Percentiles rank a stretch among this genome's conserved stretches.
Conservation (phyloP, 202 grass and related monocot species). For the Dendrocalamus latiflorus region DNA sequence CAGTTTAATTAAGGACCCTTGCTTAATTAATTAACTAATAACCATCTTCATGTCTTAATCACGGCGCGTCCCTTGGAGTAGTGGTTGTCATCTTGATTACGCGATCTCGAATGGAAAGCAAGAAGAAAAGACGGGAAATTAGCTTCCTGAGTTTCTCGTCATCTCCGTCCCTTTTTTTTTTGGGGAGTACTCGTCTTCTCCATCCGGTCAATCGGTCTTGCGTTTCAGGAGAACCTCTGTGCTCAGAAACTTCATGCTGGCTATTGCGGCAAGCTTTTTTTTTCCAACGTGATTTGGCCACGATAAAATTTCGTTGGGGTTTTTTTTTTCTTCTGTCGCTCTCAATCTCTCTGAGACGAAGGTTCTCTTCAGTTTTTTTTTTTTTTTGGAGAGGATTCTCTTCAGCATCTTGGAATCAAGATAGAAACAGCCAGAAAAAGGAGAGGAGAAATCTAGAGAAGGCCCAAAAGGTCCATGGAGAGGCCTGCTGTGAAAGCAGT, state of each 20-base stretch:
- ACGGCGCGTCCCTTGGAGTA: background rate
- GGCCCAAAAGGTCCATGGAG: background rate
- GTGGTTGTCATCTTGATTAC: no score
- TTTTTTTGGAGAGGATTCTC: background rate
- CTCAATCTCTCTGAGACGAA: background rate
- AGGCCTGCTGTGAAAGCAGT: background rate
- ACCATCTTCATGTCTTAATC: background rate
- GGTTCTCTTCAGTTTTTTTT: background rate
- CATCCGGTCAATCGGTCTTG: background rate
- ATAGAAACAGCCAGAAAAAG: background rate
- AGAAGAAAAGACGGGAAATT: no score
- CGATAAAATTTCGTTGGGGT: background rate
- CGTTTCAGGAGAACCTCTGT: background rate
- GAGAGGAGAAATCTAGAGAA: background rate
- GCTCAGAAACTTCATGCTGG: background rate
- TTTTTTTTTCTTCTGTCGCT: background rate
- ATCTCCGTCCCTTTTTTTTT: background rate
- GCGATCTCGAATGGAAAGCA: no score
- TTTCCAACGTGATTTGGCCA: background rate
- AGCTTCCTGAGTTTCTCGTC: no score
- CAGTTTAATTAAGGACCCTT: no score
- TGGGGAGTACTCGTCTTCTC: background rate
- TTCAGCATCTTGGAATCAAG: background rate
- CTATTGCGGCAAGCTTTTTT: background rate
- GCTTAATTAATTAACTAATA: background rate